phyloP scores from a whole-genome alignment of 2,329 filamentous ascomycete genomes.

The Talaromyces marneffei region DNA sequence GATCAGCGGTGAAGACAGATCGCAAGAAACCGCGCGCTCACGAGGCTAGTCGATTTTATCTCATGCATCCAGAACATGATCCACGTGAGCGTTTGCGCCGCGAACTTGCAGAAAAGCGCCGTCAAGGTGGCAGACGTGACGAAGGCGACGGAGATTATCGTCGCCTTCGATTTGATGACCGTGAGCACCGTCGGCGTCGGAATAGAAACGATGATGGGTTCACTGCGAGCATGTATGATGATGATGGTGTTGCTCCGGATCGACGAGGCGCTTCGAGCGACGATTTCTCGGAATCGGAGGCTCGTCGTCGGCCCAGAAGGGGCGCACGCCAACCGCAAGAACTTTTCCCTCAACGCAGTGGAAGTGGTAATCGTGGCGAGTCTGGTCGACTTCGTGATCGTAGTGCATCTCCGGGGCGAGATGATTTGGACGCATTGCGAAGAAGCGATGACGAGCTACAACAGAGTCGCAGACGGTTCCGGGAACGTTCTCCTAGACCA shows the following conservation, averaged over 20 bases:
- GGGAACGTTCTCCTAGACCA: slow-evolving; percentile 37
- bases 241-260: slow-evolving; percentile 35
- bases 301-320: slow-evolving; percentile 26
- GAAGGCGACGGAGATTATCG: slow-evolving; percentile 40
- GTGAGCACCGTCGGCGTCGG: slow-evolving; percentile 46
- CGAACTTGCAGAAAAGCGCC: slow-evolving; percentile 44
- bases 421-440: slow-evolving; percentile 40
- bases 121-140: slow-evolving; percentile 29
- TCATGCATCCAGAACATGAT: slow-evolving; percentile 84
- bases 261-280: slow-evolving; percentile 14
- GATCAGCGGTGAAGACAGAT: slow-evolving; percentile 69
- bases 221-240: slow-evolving; percentile 77
- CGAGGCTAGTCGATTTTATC: slow-evolving; percentile 80
- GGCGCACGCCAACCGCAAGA: slow-evolving; percentile 24
- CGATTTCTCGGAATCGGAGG: slow-evolving; percentile 26
- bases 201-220: slow-evolving; percentile 46
- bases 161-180: slow-evolving; percentile 56
- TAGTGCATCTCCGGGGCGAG: slow-evolving; percentile 56
- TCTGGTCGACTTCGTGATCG: slow-evolving; percentile 48
- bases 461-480: slow-evolving; percentile 35
- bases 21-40: slow-evolving; percentile 74
- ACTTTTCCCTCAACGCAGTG: slow-evolving; percentile 35
- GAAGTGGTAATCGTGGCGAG: slow-evolving; percentile 5
- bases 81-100: slow-evolving; percentile 64
- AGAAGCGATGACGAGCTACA: slow-evolving; percentile 32